A percentile compares a stretch with the other conserved stretches of the same genome.
These are phyloP conservation scores for Aspergillus bridgeri DNA, from an alignment of 495 filamentous ascomycete species.

Conservation along the genomic window DNA sequence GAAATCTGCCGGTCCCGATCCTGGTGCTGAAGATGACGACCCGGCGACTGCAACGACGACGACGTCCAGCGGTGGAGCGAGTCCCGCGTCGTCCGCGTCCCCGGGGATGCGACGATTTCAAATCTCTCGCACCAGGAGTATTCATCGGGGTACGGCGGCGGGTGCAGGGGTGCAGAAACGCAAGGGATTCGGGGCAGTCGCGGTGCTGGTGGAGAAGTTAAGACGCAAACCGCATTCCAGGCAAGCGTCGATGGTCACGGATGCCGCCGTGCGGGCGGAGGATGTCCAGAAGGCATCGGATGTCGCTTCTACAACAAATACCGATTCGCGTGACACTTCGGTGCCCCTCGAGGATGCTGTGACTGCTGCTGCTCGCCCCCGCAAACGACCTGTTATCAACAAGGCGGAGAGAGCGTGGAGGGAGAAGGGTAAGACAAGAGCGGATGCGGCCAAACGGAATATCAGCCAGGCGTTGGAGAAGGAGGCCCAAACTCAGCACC, in stretches of 20 bases:
- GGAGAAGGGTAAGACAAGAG: constrained; percentile 34
- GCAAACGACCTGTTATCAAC: constrained; percentile 45
- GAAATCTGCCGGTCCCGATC: not conserved
- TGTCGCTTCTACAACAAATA: not conserved
- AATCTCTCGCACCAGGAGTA: constrained; percentile 33
- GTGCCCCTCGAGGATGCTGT: not conserved
- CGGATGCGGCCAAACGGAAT: constrained; percentile 40
- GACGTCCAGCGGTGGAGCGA: constrained; percentile 12
- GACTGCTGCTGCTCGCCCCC: constrained; percentile 15
- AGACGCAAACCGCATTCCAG: constrained; percentile 37
- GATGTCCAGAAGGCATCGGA: not conserved
- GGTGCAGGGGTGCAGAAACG: constrained; percentile 42
- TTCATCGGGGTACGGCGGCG: constrained; percentile 15
- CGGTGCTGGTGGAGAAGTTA: constrained; percentile 43
- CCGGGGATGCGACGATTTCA: constrained; percentile 39
- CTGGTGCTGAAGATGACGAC: not conserved
- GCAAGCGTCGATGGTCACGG: constrained; percentile 39
- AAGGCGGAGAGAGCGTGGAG: constrained; percentile 44
- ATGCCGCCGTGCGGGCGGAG: constrained; percentile 25
- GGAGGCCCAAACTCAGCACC: constrained; percentile 26
- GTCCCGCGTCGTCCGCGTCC: constrained; percentile 16
- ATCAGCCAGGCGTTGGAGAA: constrained; percentile 35
- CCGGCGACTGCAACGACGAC: constrained; percentile 7
- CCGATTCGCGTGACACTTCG: not conserved
- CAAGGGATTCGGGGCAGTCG: constrained; percentile 31